These are phyloP conservation scores for Edaphochlamys debaryana DNA, from an alignment of 139 green algal genomes.

Conservation along the genomic window DNA sequence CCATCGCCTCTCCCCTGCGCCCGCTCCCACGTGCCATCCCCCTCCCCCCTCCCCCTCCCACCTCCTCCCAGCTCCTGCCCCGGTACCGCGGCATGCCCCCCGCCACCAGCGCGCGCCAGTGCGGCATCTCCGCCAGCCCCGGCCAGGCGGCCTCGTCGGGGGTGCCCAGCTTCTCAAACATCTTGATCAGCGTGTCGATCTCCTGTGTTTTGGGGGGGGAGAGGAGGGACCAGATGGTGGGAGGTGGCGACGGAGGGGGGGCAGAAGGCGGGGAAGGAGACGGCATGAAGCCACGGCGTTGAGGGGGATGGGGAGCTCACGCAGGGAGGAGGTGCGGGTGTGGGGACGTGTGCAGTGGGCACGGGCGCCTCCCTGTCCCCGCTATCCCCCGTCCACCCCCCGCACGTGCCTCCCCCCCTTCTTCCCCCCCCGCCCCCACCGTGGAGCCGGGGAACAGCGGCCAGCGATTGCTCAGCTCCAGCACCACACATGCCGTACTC, in stretches of 20 bases:
- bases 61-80: background rate
- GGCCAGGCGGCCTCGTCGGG: slow-evolving; percentile 73
- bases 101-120: slow-evolving; percentile 13
- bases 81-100: background rate
- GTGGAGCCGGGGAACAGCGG: slow-evolving; percentile 74
- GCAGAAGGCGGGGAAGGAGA: background rate
- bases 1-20: background rate
- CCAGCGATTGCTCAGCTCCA: slow-evolving; percentile 82
- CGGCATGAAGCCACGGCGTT: too few species aligned
- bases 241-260: background rate
- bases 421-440: background rate
- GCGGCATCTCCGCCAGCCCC: slow-evolving; percentile 24
- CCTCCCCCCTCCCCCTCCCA: background rate
- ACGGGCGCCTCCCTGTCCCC: background rate
- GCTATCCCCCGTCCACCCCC: background rate
- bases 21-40: background rate
- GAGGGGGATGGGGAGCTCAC: too few species aligned
- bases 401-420: background rate
- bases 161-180: slow-evolving; percentile 84
- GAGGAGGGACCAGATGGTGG: too few species aligned
- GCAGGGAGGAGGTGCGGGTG: too few species aligned
- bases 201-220: background rate
- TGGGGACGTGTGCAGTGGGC: too few species aligned
- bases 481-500: slow-evolving; percentile 95
- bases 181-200: slow-evolving; percentile 57